Evolutionary conservation across 306 rosid genomes (phyloP), one percentile per base, ranked within the genome.

Genomic region (Castanea sativa): DNA sequence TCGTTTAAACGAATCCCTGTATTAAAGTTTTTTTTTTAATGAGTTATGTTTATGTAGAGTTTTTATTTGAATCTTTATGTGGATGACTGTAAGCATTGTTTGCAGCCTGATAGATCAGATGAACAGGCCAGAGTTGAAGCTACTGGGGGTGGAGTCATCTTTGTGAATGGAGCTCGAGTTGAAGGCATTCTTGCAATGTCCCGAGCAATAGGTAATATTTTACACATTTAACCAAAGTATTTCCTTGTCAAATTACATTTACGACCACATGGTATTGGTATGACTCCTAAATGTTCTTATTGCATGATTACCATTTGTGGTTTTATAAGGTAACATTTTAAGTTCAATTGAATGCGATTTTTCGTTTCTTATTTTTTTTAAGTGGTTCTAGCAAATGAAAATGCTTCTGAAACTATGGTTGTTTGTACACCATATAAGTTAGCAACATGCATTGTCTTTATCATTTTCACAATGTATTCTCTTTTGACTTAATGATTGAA

Each of bases 161-260:
- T 75, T 56, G 53, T 74, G n/a, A 80, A 80, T 55, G 85, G 83
- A 60, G 81, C 83, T 43, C 85, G 85, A 21, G 86, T 79, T 16
- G 76, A 79, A 61, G 90, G 85, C 73, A 75, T 64, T 83, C 91
- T 80, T 41, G 82, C 83, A 55, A 80, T 82, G 85, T 80, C 83
- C 76, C 79, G 73, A 14, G 83, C 81, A 16, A 76, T 79, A 51
- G 85, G 91, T 87, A 79, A 81, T 63, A 11, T n/a, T 49, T 57
- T n/a, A 16, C 7, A 20, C 9, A 1, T 32, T 18, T 20, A 12
- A 21, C 11, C 21, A 35, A 49, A 43, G 63, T 35, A 35, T 19
- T 12, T 65, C 27, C 20, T 68, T 69, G 43, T n/a, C 23, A 53
- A n/a, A 32, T 2, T 16, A 57, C 18, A 57, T 15, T 67, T 33